Percentiles rank a stretch among this genome's conserved stretches.
Conservation (phyloP, 2,329 filamentous ascomycete species). For the Zymoseptoria brevis region DNA sequence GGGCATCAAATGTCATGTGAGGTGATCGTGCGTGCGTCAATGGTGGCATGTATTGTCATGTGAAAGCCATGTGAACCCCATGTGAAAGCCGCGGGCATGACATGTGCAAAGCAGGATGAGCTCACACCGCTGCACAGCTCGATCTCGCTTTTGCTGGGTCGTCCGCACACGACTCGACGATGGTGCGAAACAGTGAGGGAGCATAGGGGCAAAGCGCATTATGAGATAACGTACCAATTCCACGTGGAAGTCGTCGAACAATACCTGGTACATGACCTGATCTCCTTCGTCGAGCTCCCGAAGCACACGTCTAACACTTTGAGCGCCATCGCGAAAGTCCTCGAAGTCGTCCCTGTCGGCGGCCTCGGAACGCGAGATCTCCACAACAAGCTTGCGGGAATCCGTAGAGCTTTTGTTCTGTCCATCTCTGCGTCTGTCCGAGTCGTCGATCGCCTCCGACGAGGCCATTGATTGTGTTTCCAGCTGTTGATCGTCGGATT, state of each 20-base stretch:
- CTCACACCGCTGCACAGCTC: background rate
- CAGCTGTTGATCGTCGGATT: slow-evolving; percentile 4
- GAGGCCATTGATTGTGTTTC: slow-evolving; percentile 7
- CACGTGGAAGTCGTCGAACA: slow-evolving; percentile 33
- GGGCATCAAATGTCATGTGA: background rate
- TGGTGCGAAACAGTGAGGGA: too few relatives aligned
- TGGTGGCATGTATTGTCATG: background rate
- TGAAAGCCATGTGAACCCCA: background rate
- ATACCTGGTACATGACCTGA: slow-evolving; percentile 34
- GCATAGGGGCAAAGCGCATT: too few relatives aligned
- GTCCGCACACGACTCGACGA: background rate
- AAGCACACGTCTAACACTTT: slow-evolving; percentile 34
- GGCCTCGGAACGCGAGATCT: slow-evolving; percentile 13
- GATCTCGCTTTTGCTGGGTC: background rate
- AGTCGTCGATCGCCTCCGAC: slow-evolving; percentile 2
- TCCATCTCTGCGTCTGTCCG: slow-evolving; percentile 1
- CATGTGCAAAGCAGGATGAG: background rate
- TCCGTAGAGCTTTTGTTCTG: background rate
- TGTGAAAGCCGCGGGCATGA: background rate
- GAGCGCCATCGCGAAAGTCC: slow-evolving; percentile 22
- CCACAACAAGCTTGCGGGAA: slow-evolving; percentile 5
- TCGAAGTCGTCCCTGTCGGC: slow-evolving; percentile 16
- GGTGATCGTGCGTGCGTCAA: background rate
- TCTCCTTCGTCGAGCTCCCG: slow-evolving; percentile 24
- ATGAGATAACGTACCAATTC: slow-evolving; percentile 41